These are phyloP conservation scores for Thermoascus crustaceus DNA, from an alignment of 2,329 filamentous ascomycete genomes.

Conservation along the genomic window DNA sequence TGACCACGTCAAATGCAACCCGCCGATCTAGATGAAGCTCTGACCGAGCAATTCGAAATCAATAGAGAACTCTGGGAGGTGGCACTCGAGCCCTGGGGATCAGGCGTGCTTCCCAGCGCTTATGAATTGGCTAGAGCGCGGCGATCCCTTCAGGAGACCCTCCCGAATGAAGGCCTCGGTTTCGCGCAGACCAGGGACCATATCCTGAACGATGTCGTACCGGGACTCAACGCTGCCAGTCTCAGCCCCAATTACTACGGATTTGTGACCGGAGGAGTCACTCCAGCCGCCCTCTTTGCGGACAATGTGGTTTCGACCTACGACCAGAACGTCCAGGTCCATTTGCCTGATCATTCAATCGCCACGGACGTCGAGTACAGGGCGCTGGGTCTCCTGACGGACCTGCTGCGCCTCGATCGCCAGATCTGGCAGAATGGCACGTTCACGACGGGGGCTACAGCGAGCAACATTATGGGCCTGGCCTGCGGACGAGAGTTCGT, in stretches of 20 bases:
- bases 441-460: slow-evolving; percentile 69
- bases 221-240: slow-evolving; percentile 58
- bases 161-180: slow-evolving; percentile 22
- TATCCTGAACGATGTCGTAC: slow-evolving; percentile 34
- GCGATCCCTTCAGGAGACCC: slow-evolving; percentile 22
- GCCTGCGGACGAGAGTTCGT: slow-evolving; percentile 61
- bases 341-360: slow-evolving; percentile 67
- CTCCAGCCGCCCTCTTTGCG: slow-evolving; percentile 70
- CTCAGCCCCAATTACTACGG: slow-evolving; percentile 68
- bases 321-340: slow-evolving; percentile 79
- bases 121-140: slow-evolving; percentile 23
- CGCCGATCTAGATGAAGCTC: no score
- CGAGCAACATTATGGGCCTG: slow-evolving; percentile 57
- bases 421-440: slow-evolving; percentile 60
- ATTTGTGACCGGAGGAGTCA: slow-evolving; percentile 76
- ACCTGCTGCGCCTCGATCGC: slow-evolving; percentile 55
- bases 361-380: slow-evolving; percentile 68
- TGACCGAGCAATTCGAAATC: slow-evolving; percentile 13
- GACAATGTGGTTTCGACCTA: slow-evolving; percentile 74
- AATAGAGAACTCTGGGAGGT: slow-evolving; percentile 24
- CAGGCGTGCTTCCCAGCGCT: slow-evolving; percentile 24
- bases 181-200: slow-evolving; percentile 28
- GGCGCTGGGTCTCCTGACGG: slow-evolving; percentile 60
- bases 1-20: no score
- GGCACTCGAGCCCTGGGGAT: slow-evolving; percentile 20